A percentile compares a stretch with the other conserved stretches of the same genome.
Evolutionary conservation across 768 basidiomycete genomes (phyloP).

Genomic region (Phallus indusiatus): DNA sequence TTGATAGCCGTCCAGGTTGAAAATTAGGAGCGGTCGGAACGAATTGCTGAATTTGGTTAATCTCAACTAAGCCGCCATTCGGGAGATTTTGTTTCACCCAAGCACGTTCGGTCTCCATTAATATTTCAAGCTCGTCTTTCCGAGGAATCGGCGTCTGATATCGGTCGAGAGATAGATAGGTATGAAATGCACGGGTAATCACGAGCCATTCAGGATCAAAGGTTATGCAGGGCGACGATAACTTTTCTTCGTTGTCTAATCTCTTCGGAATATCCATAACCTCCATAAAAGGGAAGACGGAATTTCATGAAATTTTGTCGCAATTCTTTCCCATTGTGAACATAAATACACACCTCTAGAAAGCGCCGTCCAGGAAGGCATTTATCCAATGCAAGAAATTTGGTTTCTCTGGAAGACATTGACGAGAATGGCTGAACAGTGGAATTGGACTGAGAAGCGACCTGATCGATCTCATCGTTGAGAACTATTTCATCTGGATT

Average conservation of each 20-base stretch:
- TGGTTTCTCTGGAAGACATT: constrained; percentile 35
- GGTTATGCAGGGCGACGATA: constrained; percentile 27
- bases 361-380: constrained; percentile 66
- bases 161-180: constrained; percentile 51
- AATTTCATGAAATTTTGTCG: background rate
- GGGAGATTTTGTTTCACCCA: constrained; percentile 61
- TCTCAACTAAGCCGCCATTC: constrained; percentile 21
- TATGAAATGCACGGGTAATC: constrained; percentile 79
- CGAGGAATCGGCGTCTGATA: constrained; percentile 53
- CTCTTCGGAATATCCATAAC: constrained; percentile 58
- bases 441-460: constrained; percentile 17
- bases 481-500: constrained; percentile 22
- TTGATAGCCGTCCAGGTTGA: constrained; percentile 24
- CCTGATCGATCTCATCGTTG: constrained; percentile 19
- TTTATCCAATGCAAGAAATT: constrained; percentile 87
- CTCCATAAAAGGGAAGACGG: constrained; percentile 28
- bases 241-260: constrained; percentile 9
- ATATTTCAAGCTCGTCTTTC: constrained; percentile 34
- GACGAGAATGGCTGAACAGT: constrained; percentile 13
- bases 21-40: constrained; percentile 54
- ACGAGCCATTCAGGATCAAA: constrained; percentile 94
- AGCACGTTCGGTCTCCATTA: constrained; percentile 44
- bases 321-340: background rate
- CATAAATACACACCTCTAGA: constrained; percentile 49
- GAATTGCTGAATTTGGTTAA: constrained; percentile 60